Base-by-base conservation (phyloP, 148 eudicot genomes). In the Chenopodium formosanum region DNA sequence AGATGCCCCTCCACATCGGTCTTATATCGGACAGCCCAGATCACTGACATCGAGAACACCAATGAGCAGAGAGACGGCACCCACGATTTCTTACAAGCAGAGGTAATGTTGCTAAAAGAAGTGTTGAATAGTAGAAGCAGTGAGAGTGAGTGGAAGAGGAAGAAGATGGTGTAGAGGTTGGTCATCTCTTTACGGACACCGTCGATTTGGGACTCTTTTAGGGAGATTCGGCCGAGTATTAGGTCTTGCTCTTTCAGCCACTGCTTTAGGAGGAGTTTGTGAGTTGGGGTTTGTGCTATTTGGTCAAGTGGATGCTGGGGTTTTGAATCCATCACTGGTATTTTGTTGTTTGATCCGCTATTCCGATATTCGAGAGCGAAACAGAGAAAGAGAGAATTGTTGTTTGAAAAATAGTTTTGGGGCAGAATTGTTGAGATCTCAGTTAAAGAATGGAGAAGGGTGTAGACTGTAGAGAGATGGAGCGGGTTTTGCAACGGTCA, bases 171-270 rank as follows among this genome's bases (percentile, higher is more conserved):
- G 88, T 91, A 92, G 34, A 94, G 97, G n/a, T 86, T 88, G 0
- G 98, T 94, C 82, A 91, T 71, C 37, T 94, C 90, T 14, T 89
- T 86, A 0, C 90, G 92, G 32, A 85, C 78, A 0, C 89, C 84
- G 76, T 94, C 97, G 86, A 94, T 88, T 88, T 94, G 98, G 69
- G 92, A 85, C 74, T 92, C 98, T 79, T 91, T 94, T 52, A 90
- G 85, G n/a, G 94, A 68, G 78, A 85, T 84, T 79, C 98, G 84
- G 17, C 83, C 80, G 37, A 90, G 89, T 79, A 94, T 94, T 23
- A 94, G 90, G 44, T 92, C 90, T 79, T 92, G 89, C 72, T 94
- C 98, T 82, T 94, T 94, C 2, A 91, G 90, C 98, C 98, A 94
- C 81, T 94, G 98, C 63, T 92, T 94, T 6, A 94, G 86, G 62